Conservation (phyloP, 2,329 filamentous ascomycete species). For the Fusarium austroafricanum region DNA sequence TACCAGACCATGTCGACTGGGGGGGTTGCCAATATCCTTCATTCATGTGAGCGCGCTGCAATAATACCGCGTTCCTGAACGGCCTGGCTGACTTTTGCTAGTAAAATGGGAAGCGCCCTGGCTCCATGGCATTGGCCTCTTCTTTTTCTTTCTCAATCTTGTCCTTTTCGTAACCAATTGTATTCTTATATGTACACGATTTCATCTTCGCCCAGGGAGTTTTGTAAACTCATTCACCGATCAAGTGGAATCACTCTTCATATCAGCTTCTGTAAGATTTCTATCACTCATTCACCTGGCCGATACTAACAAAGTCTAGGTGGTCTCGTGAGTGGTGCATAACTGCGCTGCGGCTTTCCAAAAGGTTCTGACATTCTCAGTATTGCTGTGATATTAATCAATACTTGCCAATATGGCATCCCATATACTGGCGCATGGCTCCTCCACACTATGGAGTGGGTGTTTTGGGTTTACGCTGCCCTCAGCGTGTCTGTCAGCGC, state of each 20-base stretch:
- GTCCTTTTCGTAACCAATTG: constrained; percentile 72
- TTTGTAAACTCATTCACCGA: constrained; percentile 79
- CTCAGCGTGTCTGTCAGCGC: constrained; percentile 75
- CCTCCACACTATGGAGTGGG: constrained; percentile 66
- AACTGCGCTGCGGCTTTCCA: not conserved
- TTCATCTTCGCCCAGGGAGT: constrained; percentile 75
- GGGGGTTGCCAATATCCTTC: constrained; percentile 66
- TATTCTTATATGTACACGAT: constrained; percentile 73
- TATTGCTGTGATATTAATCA: constrained; percentile 80
- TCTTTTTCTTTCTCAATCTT: constrained; percentile 73
- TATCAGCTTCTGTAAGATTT: constrained; percentile 70
- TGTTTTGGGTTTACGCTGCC: constrained; percentile 81
- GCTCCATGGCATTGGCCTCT: constrained; percentile 67
- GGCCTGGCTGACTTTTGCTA: constrained; percentile 12
- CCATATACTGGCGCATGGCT: constrained; percentile 73
- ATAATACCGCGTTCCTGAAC: not conserved
- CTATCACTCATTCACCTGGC: constrained; percentile 5
- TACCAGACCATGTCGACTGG: constrained; percentile 62
- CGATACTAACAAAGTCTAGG: constrained; percentile 44
- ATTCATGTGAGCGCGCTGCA: constrained; percentile 46
- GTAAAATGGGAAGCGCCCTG: constrained; percentile 58
- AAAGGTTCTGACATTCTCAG: constrained; percentile 53
- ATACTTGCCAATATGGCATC: constrained; percentile 80
- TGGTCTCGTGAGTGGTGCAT: constrained; percentile 55
- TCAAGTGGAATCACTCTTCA: constrained; percentile 82